These are phyloP conservation scores for Moniliophthora roreri DNA, from an alignment of 1,284 basidiomycete genomes.

Conservation along the genomic window DNA sequence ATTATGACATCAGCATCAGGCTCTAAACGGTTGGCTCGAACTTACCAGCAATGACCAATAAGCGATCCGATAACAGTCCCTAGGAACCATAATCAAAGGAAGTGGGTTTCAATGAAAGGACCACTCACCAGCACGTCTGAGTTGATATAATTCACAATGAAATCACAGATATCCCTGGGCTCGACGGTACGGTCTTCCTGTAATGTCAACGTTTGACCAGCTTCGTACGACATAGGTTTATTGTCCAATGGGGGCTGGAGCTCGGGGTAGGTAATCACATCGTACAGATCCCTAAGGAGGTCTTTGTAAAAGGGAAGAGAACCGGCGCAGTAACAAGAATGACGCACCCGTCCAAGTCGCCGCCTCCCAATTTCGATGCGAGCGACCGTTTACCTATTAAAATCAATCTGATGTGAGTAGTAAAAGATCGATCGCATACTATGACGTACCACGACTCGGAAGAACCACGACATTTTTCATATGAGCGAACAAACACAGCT, in stretches of 20 bases:
- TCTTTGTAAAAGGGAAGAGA: neutral
- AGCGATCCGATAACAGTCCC: slow-evolving; percentile 68
- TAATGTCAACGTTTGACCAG: slow-evolving; percentile 40
- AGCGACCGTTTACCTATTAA: slow-evolving; percentile 57
- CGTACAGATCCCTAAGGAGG: slow-evolving; percentile 49
- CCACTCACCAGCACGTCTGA: slow-evolving; percentile 68
- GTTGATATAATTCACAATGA: slow-evolving; percentile 81
- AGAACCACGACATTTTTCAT: slow-evolving; percentile 76
- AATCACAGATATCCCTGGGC: slow-evolving; percentile 80
- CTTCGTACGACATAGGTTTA: slow-evolving; percentile 54
- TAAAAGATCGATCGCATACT: neutral
- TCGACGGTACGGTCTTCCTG: slow-evolving; percentile 61
- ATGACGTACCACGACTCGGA: slow-evolving; percentile 55
- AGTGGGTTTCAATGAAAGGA: neutral
- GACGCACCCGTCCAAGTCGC: slow-evolving; percentile 71
- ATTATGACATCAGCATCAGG: neutral
- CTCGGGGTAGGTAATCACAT: slow-evolving; percentile 48
- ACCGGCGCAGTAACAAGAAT: neutral
- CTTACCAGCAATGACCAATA: slow-evolving; percentile 73
- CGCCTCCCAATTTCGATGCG: slow-evolving; percentile 61
- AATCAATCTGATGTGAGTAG: neutral
- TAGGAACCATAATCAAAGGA: slow-evolving; percentile 22
- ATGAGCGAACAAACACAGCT: slow-evolving; percentile 57
- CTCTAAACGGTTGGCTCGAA: slow-evolving; percentile 4
- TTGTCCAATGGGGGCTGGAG: slow-evolving; percentile 51